phyloP scores from a whole-genome alignment of 805 yeast species.

The Metschnikowia kunwiensis region DNA sequence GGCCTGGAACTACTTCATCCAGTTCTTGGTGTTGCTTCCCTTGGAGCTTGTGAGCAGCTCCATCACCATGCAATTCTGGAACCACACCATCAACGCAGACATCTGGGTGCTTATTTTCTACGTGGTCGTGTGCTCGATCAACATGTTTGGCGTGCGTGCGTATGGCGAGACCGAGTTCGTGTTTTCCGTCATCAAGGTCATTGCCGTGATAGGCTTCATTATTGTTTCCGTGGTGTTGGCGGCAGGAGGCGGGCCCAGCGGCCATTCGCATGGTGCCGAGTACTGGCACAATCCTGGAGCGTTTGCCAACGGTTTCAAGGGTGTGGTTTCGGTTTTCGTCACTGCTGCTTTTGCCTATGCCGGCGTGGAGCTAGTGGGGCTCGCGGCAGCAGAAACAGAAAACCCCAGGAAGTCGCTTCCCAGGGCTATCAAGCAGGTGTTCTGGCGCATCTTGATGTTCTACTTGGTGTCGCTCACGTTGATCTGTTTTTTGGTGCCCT shows the following conservation, averaged over 20 bases:
- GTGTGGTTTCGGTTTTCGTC: conserved; percentile 68
- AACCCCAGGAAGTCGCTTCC: conserved; percentile 69
- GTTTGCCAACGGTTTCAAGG: conserved; percentile 63
- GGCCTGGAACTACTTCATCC: conserved; percentile 61
- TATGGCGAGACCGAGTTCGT: conserved; percentile 59
- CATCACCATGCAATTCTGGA: conserved; percentile 21
- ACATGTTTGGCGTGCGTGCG: conserved; percentile 50
- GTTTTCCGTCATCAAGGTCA: conserved; percentile 45
- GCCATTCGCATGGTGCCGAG: conserved; percentile 53
- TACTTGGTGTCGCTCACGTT: conserved; percentile 56
- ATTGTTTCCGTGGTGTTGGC: conserved; percentile 45
- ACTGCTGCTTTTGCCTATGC: conserved; percentile 76
- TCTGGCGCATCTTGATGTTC: conserved; percentile 75
- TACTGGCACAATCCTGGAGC: conserved; percentile 70
- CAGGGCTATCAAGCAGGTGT: conserved; percentile 73
- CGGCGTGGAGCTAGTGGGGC: conserved; percentile 71
- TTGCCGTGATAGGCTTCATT: conserved; percentile 48
- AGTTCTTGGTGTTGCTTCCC: conserved; percentile 61
- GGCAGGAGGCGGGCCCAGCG: conserved; percentile 55
- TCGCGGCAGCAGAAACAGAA: conserved; percentile 74
- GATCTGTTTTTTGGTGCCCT: conserved; percentile 72
- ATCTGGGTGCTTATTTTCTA: conserved; percentile 55
- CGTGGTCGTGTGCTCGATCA: conserved; percentile 44
- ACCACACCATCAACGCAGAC: conserved; percentile 17
- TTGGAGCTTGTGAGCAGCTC: conserved; percentile 64